Evolutionary conservation across 306 rosid species (phyloP), one percentile per base, ranked within the genome.

Genomic region (Elaeagnus macrophylla): DNA sequence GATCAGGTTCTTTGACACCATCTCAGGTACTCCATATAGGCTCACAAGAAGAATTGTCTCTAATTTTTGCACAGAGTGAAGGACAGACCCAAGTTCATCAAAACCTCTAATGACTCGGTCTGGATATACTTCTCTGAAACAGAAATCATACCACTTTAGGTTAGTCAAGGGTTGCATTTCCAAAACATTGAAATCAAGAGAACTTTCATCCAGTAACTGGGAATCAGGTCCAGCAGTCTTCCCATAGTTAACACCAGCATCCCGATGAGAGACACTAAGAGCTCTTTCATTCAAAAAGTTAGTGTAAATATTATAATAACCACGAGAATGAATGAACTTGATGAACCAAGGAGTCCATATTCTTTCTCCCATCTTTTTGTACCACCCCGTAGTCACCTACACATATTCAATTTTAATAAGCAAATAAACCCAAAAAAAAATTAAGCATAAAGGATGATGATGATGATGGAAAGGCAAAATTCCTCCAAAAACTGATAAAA

Each of bases 311-410:
- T 90, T 90, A 15, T 74, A 90, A 72, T 86, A 90, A 54, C 91
- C 83, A 39, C 48, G 91, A 39, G 86, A 78, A 64, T 90, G 95
- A 64, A 90, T 75, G 60, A 90, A 90, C 70, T 90, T 81, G 50
- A 90, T 86, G 70, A 90, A 90, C 97, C 97, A 90, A 60, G 97
- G 95, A 44, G 97, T 90, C 95, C 97, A 90, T 66, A 90, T 90
- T 59, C 77, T 90, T 72, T 90, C 97, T 59, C 95, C 97, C 75
- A 81, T 72, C 73, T 67, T 90, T 65, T 84, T 82, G 68, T 91
- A 86, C 97, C 96, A 91, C 36, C 93, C 97, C 12, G 86, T 86
- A 35, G 96, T 81, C 66, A 91, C 96, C 97, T 86, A 70, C 64
- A 71, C 59, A 67, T 11, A 35, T 72, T 60, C 62, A 66, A 73